These are phyloP conservation scores for Rhodocollybia butyracea DNA, from an alignment of 768 basidiomycete species.

Conservation along the genomic window DNA sequence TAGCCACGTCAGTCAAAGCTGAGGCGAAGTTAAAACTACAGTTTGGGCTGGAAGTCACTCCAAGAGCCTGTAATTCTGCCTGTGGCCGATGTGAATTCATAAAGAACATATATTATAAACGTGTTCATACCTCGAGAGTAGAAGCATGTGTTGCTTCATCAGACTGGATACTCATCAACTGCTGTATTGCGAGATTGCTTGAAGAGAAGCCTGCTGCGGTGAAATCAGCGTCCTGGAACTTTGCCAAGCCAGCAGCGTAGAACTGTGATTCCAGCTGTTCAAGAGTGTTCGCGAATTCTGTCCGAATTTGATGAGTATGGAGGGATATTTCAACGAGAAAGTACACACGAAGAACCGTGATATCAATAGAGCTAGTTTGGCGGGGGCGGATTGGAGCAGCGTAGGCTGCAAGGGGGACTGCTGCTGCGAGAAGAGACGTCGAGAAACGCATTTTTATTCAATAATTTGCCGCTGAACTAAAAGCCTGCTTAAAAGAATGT, in stretches of 20 bases:
- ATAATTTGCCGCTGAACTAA: constrained; percentile 29
- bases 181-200: constrained; percentile 51
- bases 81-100: constrained; percentile 16
- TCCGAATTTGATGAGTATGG: not conserved
- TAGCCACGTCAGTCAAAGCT: constrained; percentile 60
- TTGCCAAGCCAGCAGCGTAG: constrained; percentile 61
- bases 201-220: constrained; percentile 59
- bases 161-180: constrained; percentile 53
- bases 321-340: not conserved
- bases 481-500: constrained; percentile 43
- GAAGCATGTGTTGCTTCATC: constrained; percentile 64
- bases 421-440: constrained; percentile 38
- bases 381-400: constrained; percentile 43
- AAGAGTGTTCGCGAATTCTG: constrained; percentile 75
- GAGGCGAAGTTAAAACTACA: constrained; percentile 71
- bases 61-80: constrained; percentile 50
- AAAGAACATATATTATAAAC: not conserved
- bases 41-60: constrained; percentile 45
- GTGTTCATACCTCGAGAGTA: constrained; percentile 43
- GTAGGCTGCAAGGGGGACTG: constrained; percentile 40
- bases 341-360: constrained; percentile 61
- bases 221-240: constrained; percentile 67
- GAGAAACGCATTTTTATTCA: constrained; percentile 45
- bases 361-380: constrained; percentile 35
- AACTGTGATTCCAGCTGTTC: constrained; percentile 72